Evolutionary conservation across 2,329 filamentous ascomycete species (phyloP), one percentile per base, ranked within the genome.

Genomic region (Cytospora chrysosperma): DNA sequence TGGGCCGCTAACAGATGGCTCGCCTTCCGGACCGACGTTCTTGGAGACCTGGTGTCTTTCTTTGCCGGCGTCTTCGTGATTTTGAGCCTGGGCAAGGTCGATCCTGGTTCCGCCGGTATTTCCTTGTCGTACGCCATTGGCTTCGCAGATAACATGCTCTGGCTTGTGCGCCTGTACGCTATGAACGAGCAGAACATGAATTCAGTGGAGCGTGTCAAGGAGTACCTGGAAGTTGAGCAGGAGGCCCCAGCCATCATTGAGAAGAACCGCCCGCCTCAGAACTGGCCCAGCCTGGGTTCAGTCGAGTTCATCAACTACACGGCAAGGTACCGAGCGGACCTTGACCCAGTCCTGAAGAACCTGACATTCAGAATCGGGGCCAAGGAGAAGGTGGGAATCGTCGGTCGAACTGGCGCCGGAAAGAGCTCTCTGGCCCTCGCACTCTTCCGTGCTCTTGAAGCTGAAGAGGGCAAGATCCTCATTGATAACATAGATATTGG

Each of bases 121-220:
- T 96, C 95, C 6, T 81, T 99, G 71, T 97, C 92, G 57, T 99
- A 99, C 72, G 95, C 95, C 19, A 92, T 99, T 69, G 94, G 92
- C 1, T 99, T 99, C 72, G 96, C 93, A 0, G 95, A 99, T 75
- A 98, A 97, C 69, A 90, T 99, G 8, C 79, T 99, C 21, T 99
- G 95, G 95, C 88, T 98, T 61, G 93, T 99, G 32, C 89, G 95
- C 54, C 83, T 97, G 17, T 99, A 99, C 75, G 90, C 93, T 0
- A 87, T 91, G 73, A 97, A 98, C 72, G 95, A 99, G 78, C 95
- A 99, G 77, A 98, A 97, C 77, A 98, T 99, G 95, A 99, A 99
- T 77, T 94, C 94, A 3, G 93, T 98, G 56, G 95, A 99, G 78
- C 91, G 95, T 72, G 89, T 99, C 73, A 96, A 97, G 79, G 95